Evolutionary conservation across 2,329 filamentous ascomycete species (phyloP).

Genomic region (Hortaea sp.): DNA sequence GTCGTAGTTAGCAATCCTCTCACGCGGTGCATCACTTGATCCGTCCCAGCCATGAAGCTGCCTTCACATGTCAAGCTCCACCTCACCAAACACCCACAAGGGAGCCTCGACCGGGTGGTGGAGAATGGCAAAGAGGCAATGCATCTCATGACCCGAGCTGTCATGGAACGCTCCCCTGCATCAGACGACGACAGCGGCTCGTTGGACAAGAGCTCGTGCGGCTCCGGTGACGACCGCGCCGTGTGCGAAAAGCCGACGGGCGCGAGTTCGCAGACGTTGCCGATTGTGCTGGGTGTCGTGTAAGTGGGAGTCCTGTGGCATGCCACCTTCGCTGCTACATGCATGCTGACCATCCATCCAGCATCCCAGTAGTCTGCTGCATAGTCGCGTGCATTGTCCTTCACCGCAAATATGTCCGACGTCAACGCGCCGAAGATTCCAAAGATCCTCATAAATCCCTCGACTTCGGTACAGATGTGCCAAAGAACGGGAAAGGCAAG

Average conservation of each 20-base stretch:
- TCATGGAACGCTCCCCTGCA: slow-evolving; percentile 10
- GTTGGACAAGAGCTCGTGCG: slow-evolving; percentile 14
- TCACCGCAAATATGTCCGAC: slow-evolving; percentile 67
- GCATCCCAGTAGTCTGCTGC: slow-evolving; percentile 64
- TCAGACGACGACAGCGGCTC: slow-evolving; percentile 3
- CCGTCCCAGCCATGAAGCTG: slow-evolving; percentile 9
- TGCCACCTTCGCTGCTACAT: neutral
- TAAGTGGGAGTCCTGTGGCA: slow-evolving; percentile 13
- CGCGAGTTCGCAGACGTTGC: slow-evolving; percentile 18
- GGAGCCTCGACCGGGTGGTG: slow-evolving; percentile 10
- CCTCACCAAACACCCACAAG: slow-evolving; percentile 3
- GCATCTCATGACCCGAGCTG: slow-evolving; percentile 13
- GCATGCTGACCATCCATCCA: slow-evolving; percentile 32
- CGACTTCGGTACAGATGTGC: slow-evolving; percentile 59
- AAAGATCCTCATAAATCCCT: slow-evolving; percentile 82
- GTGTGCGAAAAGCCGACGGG: slow-evolving; percentile 21
- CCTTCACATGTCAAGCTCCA: slow-evolving; percentile 3
- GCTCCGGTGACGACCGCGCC: slow-evolving; percentile 13
- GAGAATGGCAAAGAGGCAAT: slow-evolving; percentile 12
- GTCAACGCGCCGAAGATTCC: slow-evolving; percentile 64
- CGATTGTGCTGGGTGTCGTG: slow-evolving; percentile 26
- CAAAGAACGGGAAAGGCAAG: slow-evolving; percentile 34
- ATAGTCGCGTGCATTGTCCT: slow-evolving; percentile 61
- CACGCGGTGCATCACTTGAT: slow-evolving; percentile 1
- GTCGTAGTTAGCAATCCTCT: neutral